Percentiles rank a stretch among this genome's conserved stretches.
Evolutionary conservation across 352 stramenopile genomes (phyloP).

Genomic region (Phytophthora boehmeriae): DNA sequence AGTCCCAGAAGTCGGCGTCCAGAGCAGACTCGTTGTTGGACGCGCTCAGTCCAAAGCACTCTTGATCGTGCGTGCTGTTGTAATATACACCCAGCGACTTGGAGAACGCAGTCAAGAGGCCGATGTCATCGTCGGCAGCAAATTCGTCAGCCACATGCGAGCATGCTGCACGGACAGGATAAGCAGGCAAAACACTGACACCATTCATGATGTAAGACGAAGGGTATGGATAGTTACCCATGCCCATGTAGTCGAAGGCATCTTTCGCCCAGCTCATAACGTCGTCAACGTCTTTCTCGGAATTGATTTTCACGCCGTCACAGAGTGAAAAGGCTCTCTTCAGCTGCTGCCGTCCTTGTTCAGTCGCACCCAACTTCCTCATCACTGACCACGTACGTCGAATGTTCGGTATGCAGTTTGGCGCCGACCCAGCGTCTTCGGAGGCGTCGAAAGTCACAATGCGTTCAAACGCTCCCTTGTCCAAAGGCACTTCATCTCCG

Average conservation of each 20-base stretch:
- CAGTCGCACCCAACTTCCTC: slow-evolving; percentile 49
- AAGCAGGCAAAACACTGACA: slow-evolving; percentile 85
- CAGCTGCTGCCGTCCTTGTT: slow-evolving; percentile 50
- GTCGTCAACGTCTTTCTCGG: slow-evolving; percentile 47
- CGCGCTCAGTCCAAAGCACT: slow-evolving; percentile 58
- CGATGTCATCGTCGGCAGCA: slow-evolving; percentile 27
- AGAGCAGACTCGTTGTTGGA: slow-evolving; percentile 59
- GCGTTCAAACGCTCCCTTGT: slow-evolving; percentile 66
- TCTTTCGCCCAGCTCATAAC: slow-evolving; percentile 74
- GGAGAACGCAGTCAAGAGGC: slow-evolving; percentile 57
- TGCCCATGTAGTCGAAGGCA: slow-evolving; percentile 93
- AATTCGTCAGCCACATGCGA: slow-evolving; percentile 56
- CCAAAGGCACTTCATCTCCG: slow-evolving; percentile 58
- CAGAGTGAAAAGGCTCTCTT: slow-evolving; percentile 59
- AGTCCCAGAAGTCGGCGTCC: slow-evolving; percentile 79
- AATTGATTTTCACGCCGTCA: slow-evolving; percentile 45
- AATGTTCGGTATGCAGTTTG: slow-evolving; percentile 83
- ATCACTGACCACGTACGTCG: slow-evolving; percentile 68
- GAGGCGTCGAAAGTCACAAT: slow-evolving; percentile 84
- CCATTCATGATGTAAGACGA: slow-evolving; percentile 95
- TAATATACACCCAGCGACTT: slow-evolving; percentile 75
- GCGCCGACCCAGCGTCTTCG: slow-evolving; percentile 58
- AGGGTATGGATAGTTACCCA: slow-evolving; percentile 97
- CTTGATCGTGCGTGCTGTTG: slow-evolving; percentile 66
- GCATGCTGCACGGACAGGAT: slow-evolving; percentile 90